Evolutionary conservation across 352 stramenopile genomes (phyloP).

Genomic region (Blastocystis sp.): DNA sequence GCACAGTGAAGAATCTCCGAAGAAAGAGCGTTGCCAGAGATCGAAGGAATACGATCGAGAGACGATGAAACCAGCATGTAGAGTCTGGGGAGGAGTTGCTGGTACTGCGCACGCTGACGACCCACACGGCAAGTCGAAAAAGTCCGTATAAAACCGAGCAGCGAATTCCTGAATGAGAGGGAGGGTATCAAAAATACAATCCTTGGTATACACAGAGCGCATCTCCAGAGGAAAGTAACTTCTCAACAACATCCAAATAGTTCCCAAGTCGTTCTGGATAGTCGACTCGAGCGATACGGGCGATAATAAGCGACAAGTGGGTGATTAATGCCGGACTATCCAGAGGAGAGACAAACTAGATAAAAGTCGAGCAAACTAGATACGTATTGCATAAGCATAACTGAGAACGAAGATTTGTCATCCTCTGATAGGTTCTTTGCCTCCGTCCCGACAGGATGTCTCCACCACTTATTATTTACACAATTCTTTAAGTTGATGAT

Average conservation of each 20-base stretch:
- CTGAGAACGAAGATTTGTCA: neutral
- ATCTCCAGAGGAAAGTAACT: neutral
- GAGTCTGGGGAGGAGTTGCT: neutral
- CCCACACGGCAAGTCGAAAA: conserved; percentile 46
- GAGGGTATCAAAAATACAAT: neutral
- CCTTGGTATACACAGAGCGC: neutral
- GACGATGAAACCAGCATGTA: neutral
- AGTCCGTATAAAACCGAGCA: neutral
- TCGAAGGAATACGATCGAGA: neutral
- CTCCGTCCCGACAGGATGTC: neutral
- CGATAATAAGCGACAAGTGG: conserved; percentile 22
- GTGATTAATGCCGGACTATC: neutral
- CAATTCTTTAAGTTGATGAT: conserved; percentile 55
- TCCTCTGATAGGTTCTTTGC: conserved; percentile 17
- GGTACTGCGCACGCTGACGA: neutral
- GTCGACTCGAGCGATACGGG: conserved; percentile 9
- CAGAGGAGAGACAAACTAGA: conserved; percentile 6
- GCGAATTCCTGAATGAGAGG: neutral
- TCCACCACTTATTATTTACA: conserved; percentile 29
- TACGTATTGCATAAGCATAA: neutral
- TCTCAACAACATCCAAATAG: neutral
- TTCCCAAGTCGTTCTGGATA: conserved; percentile 15
- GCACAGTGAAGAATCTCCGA: neutral
- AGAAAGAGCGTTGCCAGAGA: neutral
- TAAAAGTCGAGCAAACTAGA: neutral